These are phyloP conservation scores for Carex sylvatica DNA, from an alignment of 202 grass and related monocot genomes.

Conservation along the genomic window DNA sequence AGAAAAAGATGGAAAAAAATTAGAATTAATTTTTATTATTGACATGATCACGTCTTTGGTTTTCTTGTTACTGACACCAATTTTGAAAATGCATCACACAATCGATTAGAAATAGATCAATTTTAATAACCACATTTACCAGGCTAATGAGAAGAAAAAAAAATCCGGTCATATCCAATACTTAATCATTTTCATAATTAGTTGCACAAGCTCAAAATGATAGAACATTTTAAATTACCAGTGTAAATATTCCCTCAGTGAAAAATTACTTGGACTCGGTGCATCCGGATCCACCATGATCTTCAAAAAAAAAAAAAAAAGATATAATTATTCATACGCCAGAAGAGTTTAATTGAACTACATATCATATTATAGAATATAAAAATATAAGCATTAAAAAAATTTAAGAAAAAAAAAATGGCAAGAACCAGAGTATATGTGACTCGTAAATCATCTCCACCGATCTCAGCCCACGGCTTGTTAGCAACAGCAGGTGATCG, in stretches of 20 bases:
- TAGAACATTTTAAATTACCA: constrained; percentile 45
- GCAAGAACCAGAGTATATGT: constrained; percentile 55
- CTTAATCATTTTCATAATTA: neutral
- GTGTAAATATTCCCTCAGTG: constrained; percentile 80
- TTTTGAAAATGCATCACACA: neutral
- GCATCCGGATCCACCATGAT: constrained; percentile 92
- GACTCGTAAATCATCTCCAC: constrained; percentile 48
- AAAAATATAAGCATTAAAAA: neutral
- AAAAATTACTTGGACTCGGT: constrained; percentile 76
- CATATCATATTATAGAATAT: neutral
- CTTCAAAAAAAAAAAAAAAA: constrained; percentile 25
- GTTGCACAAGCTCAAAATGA: neutral
- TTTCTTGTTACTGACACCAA: neutral
- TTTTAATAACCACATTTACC: neutral
- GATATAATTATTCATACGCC: neutral
- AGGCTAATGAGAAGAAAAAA: neutral
- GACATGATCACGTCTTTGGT: neutral
- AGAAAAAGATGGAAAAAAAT: neutral
- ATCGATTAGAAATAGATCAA: neutral
- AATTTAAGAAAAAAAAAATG: neutral
- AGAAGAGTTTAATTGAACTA: neutral
- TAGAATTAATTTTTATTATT: neutral
- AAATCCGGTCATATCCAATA: neutral
- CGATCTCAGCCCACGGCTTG: constrained; percentile 50
- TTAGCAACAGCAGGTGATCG: constrained; percentile 27